Conservation (phyloP, 495 filamentous ascomycete species). For the Jackrogersella multiformis region DNA sequence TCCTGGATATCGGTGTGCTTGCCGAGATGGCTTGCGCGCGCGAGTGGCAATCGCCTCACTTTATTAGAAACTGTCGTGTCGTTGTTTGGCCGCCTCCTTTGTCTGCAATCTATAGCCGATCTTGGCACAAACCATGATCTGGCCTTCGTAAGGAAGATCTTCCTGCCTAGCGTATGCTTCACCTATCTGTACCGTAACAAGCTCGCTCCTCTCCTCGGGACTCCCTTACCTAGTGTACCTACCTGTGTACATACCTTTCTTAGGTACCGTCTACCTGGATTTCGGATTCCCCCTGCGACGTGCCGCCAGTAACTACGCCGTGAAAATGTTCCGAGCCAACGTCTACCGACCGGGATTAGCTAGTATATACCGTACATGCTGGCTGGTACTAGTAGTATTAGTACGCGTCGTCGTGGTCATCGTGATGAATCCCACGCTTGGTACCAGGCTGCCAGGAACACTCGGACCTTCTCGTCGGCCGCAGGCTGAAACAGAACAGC, state of each 20-base stretch:
- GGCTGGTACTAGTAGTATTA: neutral
- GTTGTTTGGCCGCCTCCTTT: constrained; percentile 32
- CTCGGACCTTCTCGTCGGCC: constrained; percentile 21
- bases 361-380: too few relatives aligned
- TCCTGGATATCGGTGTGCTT: constrained; percentile 15
- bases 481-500: constrained; percentile 23
- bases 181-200: constrained; percentile 31
- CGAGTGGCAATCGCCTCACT: constrained; percentile 30
- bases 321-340: constrained; percentile 34
- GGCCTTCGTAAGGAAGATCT: constrained; percentile 31
- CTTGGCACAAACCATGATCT: constrained; percentile 35
- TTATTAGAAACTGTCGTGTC: constrained; percentile 1
- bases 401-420: neutral
- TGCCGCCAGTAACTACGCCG: constrained; percentile 16
- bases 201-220: constrained; percentile 27
- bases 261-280: constrained; percentile 39
- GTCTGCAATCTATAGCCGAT: constrained; percentile 28
- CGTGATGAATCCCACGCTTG: constrained; percentile 30
- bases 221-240: too few relatives aligned
- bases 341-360: constrained; percentile 18
- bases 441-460: constrained; percentile 25
- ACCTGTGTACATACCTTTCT: too few relatives aligned
- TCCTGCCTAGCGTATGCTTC: constrained; percentile 33
- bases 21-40: constrained; percentile 16
- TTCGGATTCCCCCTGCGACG: constrained; percentile 26